Evolutionary conservation across 2,329 filamentous ascomycete genomes (phyloP), one percentile per base, ranked within the genome.

Genomic region (Metarhizium album): DNA sequence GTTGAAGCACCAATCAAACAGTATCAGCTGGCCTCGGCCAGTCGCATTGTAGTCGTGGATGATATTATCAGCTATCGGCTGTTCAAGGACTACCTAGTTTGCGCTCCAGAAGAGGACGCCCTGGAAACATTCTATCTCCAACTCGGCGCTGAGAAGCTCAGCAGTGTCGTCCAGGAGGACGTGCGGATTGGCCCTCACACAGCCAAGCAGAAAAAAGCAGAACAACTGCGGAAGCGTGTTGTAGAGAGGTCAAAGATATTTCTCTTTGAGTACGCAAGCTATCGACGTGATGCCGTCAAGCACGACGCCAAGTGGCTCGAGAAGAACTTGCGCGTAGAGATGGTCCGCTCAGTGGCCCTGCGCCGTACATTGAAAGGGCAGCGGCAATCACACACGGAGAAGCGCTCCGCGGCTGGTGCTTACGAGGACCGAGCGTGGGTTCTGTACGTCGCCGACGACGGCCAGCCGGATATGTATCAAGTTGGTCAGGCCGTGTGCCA

Each of bases 221-320:
- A 76, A 47, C 80, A 80, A 62, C 68, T 97, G 42, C 82, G 85
- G 50, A 90, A 86, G 59, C 82, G 91, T 55, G 87, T 97, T 18
- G 73, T 94, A 4, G 94, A 98, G 65, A 82, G 93, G 50, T 85
- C 86, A 49, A 87, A 91, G 56, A 77, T 98, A 24, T 98, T 97
- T 65, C 73, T 98, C 27, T 86, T 96, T 61, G 90, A 84, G 55
- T 81, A 80, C 52, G 63, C 72, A 23, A 75, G 87, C 60, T 86
- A 91, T 62, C 79, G 83, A 35, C 74, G 79, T 4, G 87, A 94
- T 53, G 75, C 78, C n/a, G 83, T 98, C 61, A 86, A 85, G 57
- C 88, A 93, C 60, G 90, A 97, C 64, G 78, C 82, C 6, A 87
- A 86, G 59, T 98, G 93, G 93, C 73, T 98, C 11, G 89, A 95